phyloP scores from a whole-genome alignment of 1,284 basidiomycete genomes.

The Cutaneotrichosporon cutaneum region DNA sequence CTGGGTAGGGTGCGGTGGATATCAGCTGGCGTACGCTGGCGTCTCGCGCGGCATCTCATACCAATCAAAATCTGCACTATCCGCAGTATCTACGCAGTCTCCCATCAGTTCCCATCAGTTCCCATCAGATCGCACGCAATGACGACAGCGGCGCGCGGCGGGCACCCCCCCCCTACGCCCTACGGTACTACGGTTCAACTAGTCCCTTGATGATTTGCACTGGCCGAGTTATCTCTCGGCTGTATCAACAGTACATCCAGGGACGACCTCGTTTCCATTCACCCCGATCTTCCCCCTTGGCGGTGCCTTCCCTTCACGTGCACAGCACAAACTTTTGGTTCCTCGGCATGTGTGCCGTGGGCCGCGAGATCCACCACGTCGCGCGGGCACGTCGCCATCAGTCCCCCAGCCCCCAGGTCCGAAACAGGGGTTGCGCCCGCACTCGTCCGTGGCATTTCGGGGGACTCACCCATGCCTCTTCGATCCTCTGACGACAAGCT shows the following conservation, averaged over 20 bases:
- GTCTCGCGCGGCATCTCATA: background rate
- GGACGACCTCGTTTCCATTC: background rate
- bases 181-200: too few relatives aligned
- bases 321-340: too few relatives aligned
- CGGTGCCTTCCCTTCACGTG: background rate
- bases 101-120: too few relatives aligned
- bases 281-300: background rate
- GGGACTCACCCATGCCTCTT: background rate
- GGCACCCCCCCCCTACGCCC: too few relatives aligned
- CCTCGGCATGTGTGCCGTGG: too few relatives aligned
- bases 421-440: slow-evolving; percentile 1
- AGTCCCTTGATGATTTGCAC: too few relatives aligned
- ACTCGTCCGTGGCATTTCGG: background rate
- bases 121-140: background rate
- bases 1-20: too few relatives aligned
- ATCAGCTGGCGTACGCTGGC: too few relatives aligned
- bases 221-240: too few relatives aligned
- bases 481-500: background rate
- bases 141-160: background rate
- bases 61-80: background rate
- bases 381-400: too few relatives aligned
- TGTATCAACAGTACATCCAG: background rate
- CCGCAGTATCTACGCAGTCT: background rate
- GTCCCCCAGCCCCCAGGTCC: background rate
- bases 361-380: too few relatives aligned